A percentile compares a stretch with the other conserved stretches of the same genome.
Evolutionary conservation across 1,284 basidiomycete species (phyloP).

Genomic region (Trichosporon coremiiforme): DNA sequence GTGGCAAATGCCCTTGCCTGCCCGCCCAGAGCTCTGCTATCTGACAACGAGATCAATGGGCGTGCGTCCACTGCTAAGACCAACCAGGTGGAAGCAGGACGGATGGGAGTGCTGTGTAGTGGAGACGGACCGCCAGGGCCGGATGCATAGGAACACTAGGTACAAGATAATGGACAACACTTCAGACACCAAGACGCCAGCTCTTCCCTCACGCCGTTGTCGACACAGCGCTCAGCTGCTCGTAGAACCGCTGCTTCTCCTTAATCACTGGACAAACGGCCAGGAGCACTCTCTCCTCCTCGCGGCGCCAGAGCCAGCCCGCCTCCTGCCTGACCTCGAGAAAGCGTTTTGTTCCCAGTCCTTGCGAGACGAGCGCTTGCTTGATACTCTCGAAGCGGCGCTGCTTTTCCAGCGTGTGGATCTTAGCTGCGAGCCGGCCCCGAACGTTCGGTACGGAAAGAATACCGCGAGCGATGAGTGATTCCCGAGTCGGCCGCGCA

Average conservation of each 20-base stretch:
- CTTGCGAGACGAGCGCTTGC: slow-evolving; percentile 24
- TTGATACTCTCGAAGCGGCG: slow-evolving; percentile 26
- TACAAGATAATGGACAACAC: not conserved
- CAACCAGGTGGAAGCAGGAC: too few species aligned
- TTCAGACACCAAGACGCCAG: not conserved
- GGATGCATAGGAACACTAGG: not conserved
- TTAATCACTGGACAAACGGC: slow-evolving; percentile 37
- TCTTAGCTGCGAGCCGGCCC: not conserved
- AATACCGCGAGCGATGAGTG: slow-evolving; percentile 30
- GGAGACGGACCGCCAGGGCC: not conserved
- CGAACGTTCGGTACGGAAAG: slow-evolving; percentile 24
- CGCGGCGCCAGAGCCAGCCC: slow-evolving; percentile 18
- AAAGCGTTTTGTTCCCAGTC: slow-evolving; percentile 24
- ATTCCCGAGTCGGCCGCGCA: slow-evolving; percentile 24
- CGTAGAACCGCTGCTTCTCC: slow-evolving; percentile 31
- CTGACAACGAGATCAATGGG: not conserved
- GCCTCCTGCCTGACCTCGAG: slow-evolving; percentile 18
- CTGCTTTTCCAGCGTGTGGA: slow-evolving; percentile 28
- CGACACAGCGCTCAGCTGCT: slow-evolving; percentile 23
- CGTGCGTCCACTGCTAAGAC: not conserved
- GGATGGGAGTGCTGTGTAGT: not conserved
- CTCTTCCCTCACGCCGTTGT: not conserved
- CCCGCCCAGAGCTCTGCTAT: not conserved
- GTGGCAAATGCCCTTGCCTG: slow-evolving; percentile 12
- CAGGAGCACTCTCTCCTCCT: slow-evolving; percentile 29